phyloP scores from a whole-genome alignment of 805 yeast species.

The Sugiyamaella smithiae region DNA sequence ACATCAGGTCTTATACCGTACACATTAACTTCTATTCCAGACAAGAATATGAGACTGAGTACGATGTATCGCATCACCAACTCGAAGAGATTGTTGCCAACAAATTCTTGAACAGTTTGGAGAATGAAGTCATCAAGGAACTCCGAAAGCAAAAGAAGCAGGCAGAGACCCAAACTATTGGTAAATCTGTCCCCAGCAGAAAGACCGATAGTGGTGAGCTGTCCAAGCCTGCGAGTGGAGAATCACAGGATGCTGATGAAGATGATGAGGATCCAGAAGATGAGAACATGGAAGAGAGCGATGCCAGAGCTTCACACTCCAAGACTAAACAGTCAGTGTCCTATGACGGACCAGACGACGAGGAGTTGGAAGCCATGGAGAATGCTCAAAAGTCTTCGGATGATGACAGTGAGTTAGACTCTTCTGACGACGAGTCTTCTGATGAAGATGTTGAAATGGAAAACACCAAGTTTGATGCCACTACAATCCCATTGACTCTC shows the following conservation, averaged over 20 bases:
- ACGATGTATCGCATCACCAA: conserved; percentile 79
- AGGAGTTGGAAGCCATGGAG: conserved; percentile 86
- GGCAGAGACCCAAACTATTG: conserved; percentile 40
- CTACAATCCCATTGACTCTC: conserved; percentile 43
- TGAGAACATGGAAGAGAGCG: conserved; percentile 43
- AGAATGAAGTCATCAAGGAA: conserved; percentile 72
- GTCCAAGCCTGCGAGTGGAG: conserved; percentile 34
- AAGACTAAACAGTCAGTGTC: conserved; percentile 84
- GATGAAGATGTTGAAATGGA: conserved; percentile 44
- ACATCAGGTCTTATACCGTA: conserved; percentile 70
- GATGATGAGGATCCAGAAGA: conserved; percentile 61
- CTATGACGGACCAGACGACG: conserved; percentile 94
- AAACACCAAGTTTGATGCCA: conserved; percentile 22
- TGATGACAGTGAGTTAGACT: conserved; percentile 32
- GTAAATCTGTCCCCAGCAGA: conserved; percentile 36
- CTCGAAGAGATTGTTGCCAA: conserved; percentile 66
- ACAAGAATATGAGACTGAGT: conserved; percentile 78
- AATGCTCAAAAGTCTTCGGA: conserved; percentile 52
- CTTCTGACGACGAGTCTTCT: conserved; percentile 42
- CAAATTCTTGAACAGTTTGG: conserved; percentile 68
- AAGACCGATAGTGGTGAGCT: conserved; percentile 32
- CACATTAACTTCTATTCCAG: conserved; percentile 71
- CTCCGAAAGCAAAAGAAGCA: conserved; percentile 72
- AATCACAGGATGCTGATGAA: conserved; percentile 36
- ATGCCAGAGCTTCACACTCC: conserved; percentile 34